phyloP scores from a whole-genome alignment of 257 asterid species.

The Przewalskia tangutica region DNA sequence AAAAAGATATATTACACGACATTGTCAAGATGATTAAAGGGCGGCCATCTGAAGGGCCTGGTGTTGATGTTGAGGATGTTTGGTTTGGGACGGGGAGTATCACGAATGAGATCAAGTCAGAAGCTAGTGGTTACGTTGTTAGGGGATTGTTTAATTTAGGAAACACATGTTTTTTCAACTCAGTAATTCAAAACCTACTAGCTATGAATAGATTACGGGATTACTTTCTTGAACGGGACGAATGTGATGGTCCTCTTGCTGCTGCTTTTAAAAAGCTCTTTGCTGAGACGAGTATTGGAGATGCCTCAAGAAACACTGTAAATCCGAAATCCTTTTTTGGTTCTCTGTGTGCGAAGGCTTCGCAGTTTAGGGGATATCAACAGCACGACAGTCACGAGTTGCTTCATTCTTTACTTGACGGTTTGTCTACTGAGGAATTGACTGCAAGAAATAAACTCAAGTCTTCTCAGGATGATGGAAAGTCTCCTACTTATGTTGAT shows the following conservation, averaged over 20 bases:
- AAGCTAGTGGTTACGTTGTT: conserved; percentile 27
- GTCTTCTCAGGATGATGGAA: conserved; percentile 24
- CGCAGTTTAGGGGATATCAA: conserved; percentile 84
- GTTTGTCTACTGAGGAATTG: conserved; percentile 59
- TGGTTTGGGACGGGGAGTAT: conserved; percentile 66
- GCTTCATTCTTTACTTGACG: conserved; percentile 83
- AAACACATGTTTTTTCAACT: conserved; percentile 91
- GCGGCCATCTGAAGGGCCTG: conserved; percentile 29
- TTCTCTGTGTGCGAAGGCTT: conserved; percentile 64
- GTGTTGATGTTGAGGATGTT: conserved; percentile 58
- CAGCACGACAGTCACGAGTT: conserved; percentile 96
- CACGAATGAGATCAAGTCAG: conserved; percentile 33
- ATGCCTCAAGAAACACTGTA: conserved; percentile 40
- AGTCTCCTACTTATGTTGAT: conserved; percentile 55
- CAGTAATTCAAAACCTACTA: conserved; percentile 67
- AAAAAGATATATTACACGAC: conserved; percentile 39
- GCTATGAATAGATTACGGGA: conserved; percentile 52
- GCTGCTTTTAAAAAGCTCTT: conserved; percentile 59
- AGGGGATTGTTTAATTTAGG: conserved; percentile 89
- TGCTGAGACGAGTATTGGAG: conserved; percentile 36
- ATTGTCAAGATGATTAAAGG: conserved; percentile 51
- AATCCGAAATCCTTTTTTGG: conserved; percentile 71
- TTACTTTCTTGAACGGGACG: conserved; percentile 43
- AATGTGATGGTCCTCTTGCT: conserved; percentile 54
- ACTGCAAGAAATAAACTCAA: conserved; percentile 32